phyloP scores from a whole-genome alignment of 1,139 yeast species.

The Lizanozyma gosingica region DNA sequence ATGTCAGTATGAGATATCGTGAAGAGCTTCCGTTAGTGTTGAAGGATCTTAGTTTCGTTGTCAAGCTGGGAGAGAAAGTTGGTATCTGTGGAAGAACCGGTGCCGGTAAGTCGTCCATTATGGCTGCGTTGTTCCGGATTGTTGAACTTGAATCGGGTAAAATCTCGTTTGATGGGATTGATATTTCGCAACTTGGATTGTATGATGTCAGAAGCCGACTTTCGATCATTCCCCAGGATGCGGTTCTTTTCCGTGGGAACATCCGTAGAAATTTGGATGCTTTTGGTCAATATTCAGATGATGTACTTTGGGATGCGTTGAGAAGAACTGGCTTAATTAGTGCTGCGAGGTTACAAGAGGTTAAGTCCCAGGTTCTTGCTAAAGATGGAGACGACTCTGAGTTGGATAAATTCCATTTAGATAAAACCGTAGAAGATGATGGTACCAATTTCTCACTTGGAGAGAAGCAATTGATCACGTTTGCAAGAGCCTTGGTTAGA shows the following conservation, averaged over 20 bases:
- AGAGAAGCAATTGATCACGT: constrained; percentile 32
- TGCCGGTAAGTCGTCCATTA: constrained; percentile 68
- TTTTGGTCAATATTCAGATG: constrained; percentile 20
- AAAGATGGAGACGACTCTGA: constrained; percentile 5
- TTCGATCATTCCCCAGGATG: constrained; percentile 72
- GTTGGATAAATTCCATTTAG: constrained; percentile 23
- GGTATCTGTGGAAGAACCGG: constrained; percentile 81
- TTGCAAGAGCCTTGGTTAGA: constrained; percentile 33
- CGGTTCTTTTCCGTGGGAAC: constrained; percentile 61
- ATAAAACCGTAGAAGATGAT: constrained; percentile 30
- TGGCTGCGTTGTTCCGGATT: constrained; percentile 56
- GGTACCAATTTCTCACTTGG: constrained; percentile 34
- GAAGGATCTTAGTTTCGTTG: constrained; percentile 38
- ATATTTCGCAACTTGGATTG: constrained; percentile 48
- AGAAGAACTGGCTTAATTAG: constrained; percentile 24
- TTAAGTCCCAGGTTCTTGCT: constrained; percentile 4
- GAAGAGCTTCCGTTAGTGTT: constrained; percentile 69
- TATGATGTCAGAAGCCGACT: constrained; percentile 47
- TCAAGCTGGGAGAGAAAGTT: constrained; percentile 50
- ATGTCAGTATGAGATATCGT: constrained; percentile 62
- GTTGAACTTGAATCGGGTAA: constrained; percentile 46
- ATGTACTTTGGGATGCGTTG: constrained; percentile 25
- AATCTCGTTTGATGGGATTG: constrained; percentile 51
- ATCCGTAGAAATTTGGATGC: constrained; percentile 26
- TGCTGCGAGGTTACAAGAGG: constrained; percentile 6